Evolutionary conservation across 2,329 filamentous ascomycete species (phyloP).

Genomic region (Cytospora piceae): DNA sequence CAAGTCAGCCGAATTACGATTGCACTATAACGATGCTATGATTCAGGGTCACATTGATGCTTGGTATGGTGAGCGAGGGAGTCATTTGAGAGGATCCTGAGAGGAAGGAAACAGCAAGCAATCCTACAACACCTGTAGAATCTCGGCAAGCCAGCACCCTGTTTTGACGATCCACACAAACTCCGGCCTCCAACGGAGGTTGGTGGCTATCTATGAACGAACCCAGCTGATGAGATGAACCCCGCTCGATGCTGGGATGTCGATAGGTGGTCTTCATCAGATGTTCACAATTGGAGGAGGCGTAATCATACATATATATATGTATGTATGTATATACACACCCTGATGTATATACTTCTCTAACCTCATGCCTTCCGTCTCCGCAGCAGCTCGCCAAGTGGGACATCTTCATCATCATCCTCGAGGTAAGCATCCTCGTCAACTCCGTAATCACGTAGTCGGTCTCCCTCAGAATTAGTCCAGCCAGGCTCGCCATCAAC

Average conservation of each 20-base stretch:
- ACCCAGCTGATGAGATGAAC: no score
- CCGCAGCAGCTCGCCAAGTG: conserved; percentile 68
- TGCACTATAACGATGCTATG: background rate
- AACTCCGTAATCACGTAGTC: conserved; percentile 76
- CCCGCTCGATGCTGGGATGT: background rate
- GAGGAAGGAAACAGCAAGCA: no score
- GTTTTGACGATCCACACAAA: no score
- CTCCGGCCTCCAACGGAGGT: no score
- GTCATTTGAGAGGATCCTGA: no score
- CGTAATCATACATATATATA: background rate
- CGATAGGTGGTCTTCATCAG: background rate
- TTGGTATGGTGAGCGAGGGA: background rate
- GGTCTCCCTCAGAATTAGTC: conserved; percentile 77
- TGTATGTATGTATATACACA: background rate
- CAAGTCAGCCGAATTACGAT: background rate
- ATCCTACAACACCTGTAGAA: no score
- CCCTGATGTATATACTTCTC: background rate
- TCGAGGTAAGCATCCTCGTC: conserved; percentile 70
- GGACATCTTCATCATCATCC: conserved; percentile 62
- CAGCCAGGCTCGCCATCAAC: conserved; percentile 62
- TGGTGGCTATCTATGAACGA: no score
- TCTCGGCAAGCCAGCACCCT: no score
- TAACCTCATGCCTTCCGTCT: conserved; percentile 49
- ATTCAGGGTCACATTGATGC: no score
- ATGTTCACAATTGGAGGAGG: background rate